Evolutionary conservation across 1,284 basidiomycete genomes (phyloP).

Genomic region (Amylostereum chailletii): DNA sequence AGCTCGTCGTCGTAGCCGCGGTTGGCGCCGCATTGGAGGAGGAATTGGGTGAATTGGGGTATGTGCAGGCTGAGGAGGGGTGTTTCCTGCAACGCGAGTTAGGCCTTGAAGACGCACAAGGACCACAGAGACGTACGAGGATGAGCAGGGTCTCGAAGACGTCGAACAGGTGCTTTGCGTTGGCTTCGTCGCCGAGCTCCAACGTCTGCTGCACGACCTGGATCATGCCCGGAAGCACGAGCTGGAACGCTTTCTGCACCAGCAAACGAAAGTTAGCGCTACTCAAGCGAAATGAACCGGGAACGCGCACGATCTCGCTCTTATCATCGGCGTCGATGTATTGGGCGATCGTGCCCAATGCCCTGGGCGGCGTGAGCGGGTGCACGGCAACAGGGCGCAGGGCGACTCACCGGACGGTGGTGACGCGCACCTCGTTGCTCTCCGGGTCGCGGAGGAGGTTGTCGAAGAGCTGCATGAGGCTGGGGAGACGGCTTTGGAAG

Average conservation of each 20-base stretch:
- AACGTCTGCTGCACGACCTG: slow-evolving; percentile 84
- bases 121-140: slow-evolving; percentile 43
- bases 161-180: slow-evolving; percentile 88
- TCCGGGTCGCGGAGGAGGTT: slow-evolving; percentile 81
- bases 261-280: slow-evolving; percentile 4
- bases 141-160: slow-evolving; percentile 95
- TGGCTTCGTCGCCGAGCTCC: slow-evolving; percentile 74
- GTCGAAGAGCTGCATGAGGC: slow-evolving; percentile 80
- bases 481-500: slow-evolving; percentile 71
- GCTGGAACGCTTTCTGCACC: slow-evolving; percentile 79
- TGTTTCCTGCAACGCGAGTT: slow-evolving; percentile 56
- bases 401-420: slow-evolving; percentile 65
- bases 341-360: slow-evolving; percentile 88
- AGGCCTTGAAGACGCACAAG: neutral
- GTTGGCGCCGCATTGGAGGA: slow-evolving; percentile 82
- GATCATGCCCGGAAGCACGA: slow-evolving; percentile 85
- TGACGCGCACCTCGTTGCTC: slow-evolving; percentile 87
- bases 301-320: slow-evolving; percentile 64
- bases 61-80: slow-evolving; percentile 89
- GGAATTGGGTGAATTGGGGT: slow-evolving; percentile 83
- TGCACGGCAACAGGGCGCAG: neutral
- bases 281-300: neutral
- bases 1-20: slow-evolving; percentile 72
- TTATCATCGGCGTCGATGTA: slow-evolving; percentile 90
- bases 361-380: slow-evolving; percentile 33